Evolutionary conservation across 2,329 filamentous ascomycete species (phyloP), one percentile per base, ranked within the genome.

Genomic region (Teratosphaeriaceae sp.): DNA sequence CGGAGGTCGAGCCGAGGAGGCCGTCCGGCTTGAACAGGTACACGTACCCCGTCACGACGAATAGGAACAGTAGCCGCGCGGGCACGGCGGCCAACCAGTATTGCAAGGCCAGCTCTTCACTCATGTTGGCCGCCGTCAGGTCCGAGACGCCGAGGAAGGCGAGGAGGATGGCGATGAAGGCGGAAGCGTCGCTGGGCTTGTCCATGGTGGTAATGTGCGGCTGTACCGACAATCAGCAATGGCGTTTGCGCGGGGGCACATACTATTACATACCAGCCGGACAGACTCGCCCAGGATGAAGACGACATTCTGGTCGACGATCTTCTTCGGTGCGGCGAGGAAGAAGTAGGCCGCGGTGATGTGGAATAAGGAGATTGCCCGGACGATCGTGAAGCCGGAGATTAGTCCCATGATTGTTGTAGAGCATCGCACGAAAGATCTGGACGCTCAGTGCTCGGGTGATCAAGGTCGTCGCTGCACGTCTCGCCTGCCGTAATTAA

Each of bases 271-370:
- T 73, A 90, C 87, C 62, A 95, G 76, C 54, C 82, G 79, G 80
- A 94, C 85, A 41, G 85, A 80, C 65, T 94, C 84, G 42, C 88
- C 88, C 20, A 95, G 69, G 22, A 95, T 76, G 54, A 80, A 86
- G 37, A 95, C 85, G 18, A 94, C 65, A 40, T 83, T 80, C 58
- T 94, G 87, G 59, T 90, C 83, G 38, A 85, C 80, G 56, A 96
- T 74, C 33, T 77, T 73, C 48, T 70, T 68, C 5, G 89, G 89
- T 45, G 75, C 81, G 31, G 79, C 83, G 56, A 94, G 74, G 68
- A 96, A 84, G 70, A 92, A 87, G 66, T 83, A 88, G 56, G 82
- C 88, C 38, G 92, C 72, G 5, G 85, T 86, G 51, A 95, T 66
- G 68, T 95, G 86, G 70, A 92, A 88, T 61, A 94, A 76, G 54